phyloP scores from a whole-genome alignment of 768 basidiomycete species.

The Tricholoma terreum region DNA sequence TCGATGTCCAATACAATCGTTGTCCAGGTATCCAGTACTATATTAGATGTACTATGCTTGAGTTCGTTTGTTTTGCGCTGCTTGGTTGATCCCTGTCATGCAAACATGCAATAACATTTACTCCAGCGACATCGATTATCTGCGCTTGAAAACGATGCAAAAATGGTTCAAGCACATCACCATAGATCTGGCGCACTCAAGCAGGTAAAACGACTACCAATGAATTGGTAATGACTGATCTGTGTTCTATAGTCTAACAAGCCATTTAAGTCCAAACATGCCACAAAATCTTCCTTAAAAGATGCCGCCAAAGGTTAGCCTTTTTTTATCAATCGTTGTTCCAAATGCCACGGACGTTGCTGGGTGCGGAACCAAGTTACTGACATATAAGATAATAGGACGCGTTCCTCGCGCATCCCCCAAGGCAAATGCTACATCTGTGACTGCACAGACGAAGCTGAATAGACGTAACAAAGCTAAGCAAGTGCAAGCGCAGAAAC shows the following conservation, averaged over 20 bases:
- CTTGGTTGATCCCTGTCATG: neutral
- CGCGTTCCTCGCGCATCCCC: slow-evolving; percentile 52
- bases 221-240: neutral
- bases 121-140: neutral
- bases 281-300: slow-evolving; percentile 80
- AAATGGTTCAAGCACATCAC: slow-evolving; percentile 51
- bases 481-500: slow-evolving; percentile 74
- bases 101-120: neutral
- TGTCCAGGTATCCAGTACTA: too few relatives aligned
- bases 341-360: too few relatives aligned
- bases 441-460: slow-evolving; percentile 63
- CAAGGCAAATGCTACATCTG: slow-evolving; percentile 47
- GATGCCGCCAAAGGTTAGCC: slow-evolving; percentile 76
- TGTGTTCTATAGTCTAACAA: slow-evolving; percentile 70
- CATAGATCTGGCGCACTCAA: slow-evolving; percentile 81
- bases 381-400: slow-evolving; percentile 35
- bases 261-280: slow-evolving; percentile 86
- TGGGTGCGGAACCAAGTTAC: neutral
- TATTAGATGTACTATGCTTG: too few relatives aligned
- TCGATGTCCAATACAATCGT: too few relatives aligned
- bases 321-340: neutral
- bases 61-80: neutral
- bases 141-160: neutral
- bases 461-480: slow-evolving; percentile 85
- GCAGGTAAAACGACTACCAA: slow-evolving; percentile 47